Base-by-base conservation (phyloP, 2,329 filamentous ascomycete genomes). In the Zasmidium angulare region DNA sequence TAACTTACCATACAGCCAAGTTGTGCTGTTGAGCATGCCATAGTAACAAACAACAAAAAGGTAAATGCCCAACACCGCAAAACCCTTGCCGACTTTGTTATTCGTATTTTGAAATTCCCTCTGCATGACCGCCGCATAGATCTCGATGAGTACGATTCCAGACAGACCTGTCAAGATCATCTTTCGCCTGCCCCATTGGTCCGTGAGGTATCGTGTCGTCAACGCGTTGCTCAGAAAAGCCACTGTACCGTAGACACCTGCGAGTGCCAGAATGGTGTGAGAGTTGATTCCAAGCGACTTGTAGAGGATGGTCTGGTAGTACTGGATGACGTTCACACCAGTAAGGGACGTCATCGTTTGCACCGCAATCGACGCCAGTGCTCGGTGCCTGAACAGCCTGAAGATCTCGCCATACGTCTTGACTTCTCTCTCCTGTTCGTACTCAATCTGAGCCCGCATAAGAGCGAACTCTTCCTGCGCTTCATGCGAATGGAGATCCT, bases 51-150 rank as follows among this genome's bases (percentile, higher is more conserved):
- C 78, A 1, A 82, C 83, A 61, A 85, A 86, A 0, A 86, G 73
- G 60, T 85, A 86, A 23, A 86, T 85, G 0, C 83, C 84, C 1
- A 86, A 72, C 24, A 86, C 79, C 0, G 84, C 81, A 66, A 86
- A 86, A 0, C 82, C 84, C 66, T 86, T 85, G 40, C 84, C 84
- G 24, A 84, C 67, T 3, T 73, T 72, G 67, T 85, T 85, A 58
- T 82, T 69, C 0, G 79, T 83, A 60, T 82, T 75, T 65, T 85
- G 82, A 66, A 85, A 86, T 49, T 78, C 69, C 24, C 76, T 75
- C 69, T 86, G 83, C 82, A 86, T 85, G 46, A 85, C 79, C 1
- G 84, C 81, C 0, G 82, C 77, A 63, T 86, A 86, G 54, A 85
- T 84, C 65, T 85, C 82, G 50, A 83, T 78, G n/a, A 84, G 12